Conservation (phyloP, 2,329 filamentous ascomycete genomes). For the Pseudogymnoascus sp. region DNA sequence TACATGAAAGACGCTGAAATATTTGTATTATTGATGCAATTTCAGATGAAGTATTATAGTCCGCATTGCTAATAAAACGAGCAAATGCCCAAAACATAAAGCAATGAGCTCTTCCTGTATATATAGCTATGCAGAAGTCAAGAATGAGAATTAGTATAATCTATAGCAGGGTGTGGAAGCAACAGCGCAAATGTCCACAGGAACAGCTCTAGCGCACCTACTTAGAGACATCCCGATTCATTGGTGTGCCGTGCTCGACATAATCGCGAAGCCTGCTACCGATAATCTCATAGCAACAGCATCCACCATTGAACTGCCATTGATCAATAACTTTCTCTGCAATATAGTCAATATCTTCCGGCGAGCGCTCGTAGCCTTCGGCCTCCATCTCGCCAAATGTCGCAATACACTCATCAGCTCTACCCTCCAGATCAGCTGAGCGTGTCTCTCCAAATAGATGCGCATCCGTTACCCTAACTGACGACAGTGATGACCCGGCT, state of each 20-base stretch:
- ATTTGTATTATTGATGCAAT: no score
- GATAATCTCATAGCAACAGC: not conserved
- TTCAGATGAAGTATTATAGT: no score
- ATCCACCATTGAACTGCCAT: not conserved
- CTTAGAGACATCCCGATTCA: not conserved
- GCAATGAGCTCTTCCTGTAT: no score
- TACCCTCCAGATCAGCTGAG: not conserved
- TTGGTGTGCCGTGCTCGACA: not conserved
- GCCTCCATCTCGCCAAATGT: not conserved
- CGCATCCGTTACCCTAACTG: not conserved
- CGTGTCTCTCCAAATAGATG: not conserved
- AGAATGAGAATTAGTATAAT: no score
- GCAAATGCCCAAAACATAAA: no score
- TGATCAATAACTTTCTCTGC: rapidly evolving
- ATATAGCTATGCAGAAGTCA: no score
- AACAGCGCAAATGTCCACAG: not conserved
- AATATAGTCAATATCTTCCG: not conserved
- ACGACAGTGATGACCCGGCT: not conserved
- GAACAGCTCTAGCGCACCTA: not conserved
- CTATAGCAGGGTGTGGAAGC: not conserved
- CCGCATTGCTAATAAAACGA: no score
- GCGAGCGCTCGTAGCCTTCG: not conserved
- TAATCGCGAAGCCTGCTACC: not conserved
- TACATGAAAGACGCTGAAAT: no score
- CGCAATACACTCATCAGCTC: not conserved